Evolutionary conservation across 225 moss, liverwort and hornwort species (phyloP).

Genomic region (Ulota crispa): DNA sequence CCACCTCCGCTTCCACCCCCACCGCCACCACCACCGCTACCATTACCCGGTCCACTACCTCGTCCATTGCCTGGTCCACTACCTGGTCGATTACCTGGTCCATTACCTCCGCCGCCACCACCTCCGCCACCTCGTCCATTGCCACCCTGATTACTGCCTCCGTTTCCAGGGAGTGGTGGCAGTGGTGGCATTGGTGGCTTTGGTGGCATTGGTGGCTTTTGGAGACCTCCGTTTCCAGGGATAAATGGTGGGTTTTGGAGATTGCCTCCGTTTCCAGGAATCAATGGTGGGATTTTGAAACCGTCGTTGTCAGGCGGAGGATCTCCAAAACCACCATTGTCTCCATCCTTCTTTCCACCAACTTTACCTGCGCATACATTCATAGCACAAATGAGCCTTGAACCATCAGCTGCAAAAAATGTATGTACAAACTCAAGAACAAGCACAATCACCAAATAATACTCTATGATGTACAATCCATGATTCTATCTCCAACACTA

Average conservation of each 20-base stretch:
- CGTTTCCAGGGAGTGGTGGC: neutral
- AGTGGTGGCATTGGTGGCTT: too few relatives aligned
- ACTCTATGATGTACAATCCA: neutral
- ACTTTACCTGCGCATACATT: conserved; percentile 2
- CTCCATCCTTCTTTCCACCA: conserved; percentile 33
- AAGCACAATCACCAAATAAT: neutral
- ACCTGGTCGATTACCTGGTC: neutral
- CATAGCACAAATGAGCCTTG: neutral
- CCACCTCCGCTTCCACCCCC: neutral
- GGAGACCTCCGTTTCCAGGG: too few relatives aligned
- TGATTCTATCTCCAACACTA: neutral
- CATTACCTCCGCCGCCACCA: neutral
- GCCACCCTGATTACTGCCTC: neutral
- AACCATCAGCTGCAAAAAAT: neutral
- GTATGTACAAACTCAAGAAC: neutral
- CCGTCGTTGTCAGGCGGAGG: neutral
- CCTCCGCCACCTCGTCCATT: neutral
- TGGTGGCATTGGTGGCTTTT: too few relatives aligned
- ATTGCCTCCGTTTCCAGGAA: neutral
- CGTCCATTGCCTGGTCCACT: neutral
- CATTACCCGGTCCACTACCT: neutral
- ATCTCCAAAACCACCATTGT: conserved; percentile 30
- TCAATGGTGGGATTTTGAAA: neutral
- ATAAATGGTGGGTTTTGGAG: too few relatives aligned
- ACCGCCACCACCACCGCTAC: fast-evolving